A percentile compares a stretch with the other conserved stretches of the same genome.
Conservation (phyloP, 495 filamentous ascomycete genomes). For the Podospora fimiseda region DNA sequence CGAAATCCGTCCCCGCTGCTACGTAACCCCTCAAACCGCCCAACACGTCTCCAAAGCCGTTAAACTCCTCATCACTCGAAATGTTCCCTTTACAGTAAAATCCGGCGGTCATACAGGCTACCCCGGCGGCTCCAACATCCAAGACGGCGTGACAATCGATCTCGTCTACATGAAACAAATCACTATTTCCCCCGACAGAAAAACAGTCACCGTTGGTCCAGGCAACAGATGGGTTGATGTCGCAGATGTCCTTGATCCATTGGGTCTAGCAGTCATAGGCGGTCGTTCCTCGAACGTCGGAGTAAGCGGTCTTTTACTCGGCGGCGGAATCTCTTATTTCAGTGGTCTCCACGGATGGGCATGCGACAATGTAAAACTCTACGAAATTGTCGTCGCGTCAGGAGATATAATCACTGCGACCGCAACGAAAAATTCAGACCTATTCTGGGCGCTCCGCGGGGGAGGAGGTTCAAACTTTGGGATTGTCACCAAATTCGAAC, state of each 20-base stretch:
- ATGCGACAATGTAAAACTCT: slow-evolving; percentile 40
- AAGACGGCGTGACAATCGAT: slow-evolving; percentile 51
- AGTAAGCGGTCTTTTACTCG: slow-evolving; percentile 53
- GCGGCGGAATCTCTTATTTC: slow-evolving; percentile 46
- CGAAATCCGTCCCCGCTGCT: slow-evolving; percentile 32
- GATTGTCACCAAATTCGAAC: slow-evolving; percentile 40
- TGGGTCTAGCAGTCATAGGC: slow-evolving; percentile 45
- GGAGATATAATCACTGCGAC: slow-evolving; percentile 42
- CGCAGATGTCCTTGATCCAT: slow-evolving; percentile 41
- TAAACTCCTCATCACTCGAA: slow-evolving; percentile 18
- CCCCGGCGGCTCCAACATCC: slow-evolving; percentile 41
- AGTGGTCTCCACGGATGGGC: slow-evolving; percentile 21
- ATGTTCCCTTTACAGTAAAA: slow-evolving; percentile 45
- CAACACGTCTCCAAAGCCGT: slow-evolving; percentile 36
- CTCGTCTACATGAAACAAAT: slow-evolving; percentile 41
- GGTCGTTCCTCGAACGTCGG: slow-evolving; percentile 52
- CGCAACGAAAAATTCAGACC: slow-evolving; percentile 35
- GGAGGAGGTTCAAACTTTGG: slow-evolving; percentile 55
- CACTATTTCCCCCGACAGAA: slow-evolving; percentile 26
- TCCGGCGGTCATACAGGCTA: slow-evolving; percentile 49
- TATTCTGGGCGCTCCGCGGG: slow-evolving; percentile 54
- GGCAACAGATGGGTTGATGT: slow-evolving; percentile 50
- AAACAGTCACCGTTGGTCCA: slow-evolving; percentile 36
- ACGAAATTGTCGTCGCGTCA: slow-evolving; percentile 43
- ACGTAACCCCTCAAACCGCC: slow-evolving; percentile 32